Conservation (phyloP, 1,284 basidiomycete genomes). For the Melampsora medusae region DNA sequence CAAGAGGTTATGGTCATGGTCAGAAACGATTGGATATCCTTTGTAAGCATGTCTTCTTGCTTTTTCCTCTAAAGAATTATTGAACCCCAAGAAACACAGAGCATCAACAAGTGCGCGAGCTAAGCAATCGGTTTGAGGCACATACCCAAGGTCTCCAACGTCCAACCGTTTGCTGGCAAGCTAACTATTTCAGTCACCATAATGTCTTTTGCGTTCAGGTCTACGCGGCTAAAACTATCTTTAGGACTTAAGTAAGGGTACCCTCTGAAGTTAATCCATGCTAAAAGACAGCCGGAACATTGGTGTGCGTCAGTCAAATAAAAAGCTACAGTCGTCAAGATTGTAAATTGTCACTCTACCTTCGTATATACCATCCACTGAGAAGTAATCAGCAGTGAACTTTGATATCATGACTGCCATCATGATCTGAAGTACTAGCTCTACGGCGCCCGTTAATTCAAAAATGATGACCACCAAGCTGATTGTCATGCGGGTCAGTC, state of each 20-base stretch:
- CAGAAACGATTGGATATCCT: constrained; percentile 35
- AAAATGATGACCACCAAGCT: constrained; percentile 69
- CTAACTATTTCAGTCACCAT: constrained; percentile 61
- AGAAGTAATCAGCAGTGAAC: constrained; percentile 71
- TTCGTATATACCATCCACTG: constrained; percentile 70
- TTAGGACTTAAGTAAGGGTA: constrained; percentile 72
- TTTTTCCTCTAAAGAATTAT: constrained; percentile 5
- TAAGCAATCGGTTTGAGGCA: constrained; percentile 8
- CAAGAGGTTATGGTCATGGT: constrained; percentile 14
- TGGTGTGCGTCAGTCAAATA: background rate
- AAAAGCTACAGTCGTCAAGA: constrained; percentile 63
- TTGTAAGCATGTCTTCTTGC: constrained; percentile 31
- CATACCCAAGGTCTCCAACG: constrained; percentile 61
- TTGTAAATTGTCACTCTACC: constrained; percentile 55
- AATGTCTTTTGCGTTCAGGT: constrained; percentile 64
- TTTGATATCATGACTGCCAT: constrained; percentile 72
- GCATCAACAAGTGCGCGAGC: background rate
- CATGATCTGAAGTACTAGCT: constrained; percentile 71
- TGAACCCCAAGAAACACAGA: background rate
- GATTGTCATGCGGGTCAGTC: constrained; percentile 72
- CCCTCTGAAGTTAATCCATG: constrained; percentile 56
- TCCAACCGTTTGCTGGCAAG: constrained; percentile 48
- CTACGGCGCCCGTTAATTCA: constrained; percentile 59
- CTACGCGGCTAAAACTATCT: constrained; percentile 66
- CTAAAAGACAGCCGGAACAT: constrained; percentile 16